Conservation (phyloP, 2,329 filamentous ascomycete genomes). For the Sporothrix dimorphospora region DNA sequence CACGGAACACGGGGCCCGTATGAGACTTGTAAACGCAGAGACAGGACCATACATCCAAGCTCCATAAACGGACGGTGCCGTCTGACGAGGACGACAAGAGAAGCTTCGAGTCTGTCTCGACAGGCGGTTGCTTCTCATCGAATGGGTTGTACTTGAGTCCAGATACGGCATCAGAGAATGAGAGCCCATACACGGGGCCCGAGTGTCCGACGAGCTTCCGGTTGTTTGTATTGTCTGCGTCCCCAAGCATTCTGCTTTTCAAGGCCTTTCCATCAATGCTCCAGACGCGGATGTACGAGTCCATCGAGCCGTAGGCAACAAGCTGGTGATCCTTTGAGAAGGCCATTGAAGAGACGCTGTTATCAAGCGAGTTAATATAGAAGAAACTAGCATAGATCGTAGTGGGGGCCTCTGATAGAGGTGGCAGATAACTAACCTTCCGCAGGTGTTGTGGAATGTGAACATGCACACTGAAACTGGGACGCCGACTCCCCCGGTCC, state of each 20-base stretch:
- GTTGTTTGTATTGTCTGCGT: constrained; percentile 65
- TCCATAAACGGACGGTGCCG: constrained; percentile 89
- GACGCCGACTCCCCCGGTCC: constrained; percentile 80
- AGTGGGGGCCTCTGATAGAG: background rate
- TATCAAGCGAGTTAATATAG: background rate
- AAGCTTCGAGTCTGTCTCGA: constrained; percentile 67
- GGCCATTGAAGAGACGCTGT: constrained; percentile 85
- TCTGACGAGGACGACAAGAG: constrained; percentile 88
- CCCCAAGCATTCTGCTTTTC: constrained; percentile 63
- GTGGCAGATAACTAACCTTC: constrained; percentile 64
- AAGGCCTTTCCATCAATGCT: constrained; percentile 83
- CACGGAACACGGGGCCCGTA: constrained; percentile 83
- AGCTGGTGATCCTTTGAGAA: constrained; percentile 90
- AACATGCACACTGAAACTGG: constrained; percentile 94
- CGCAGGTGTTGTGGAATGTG: constrained; percentile 95
- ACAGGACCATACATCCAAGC: constrained; percentile 86
- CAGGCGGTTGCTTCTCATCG: constrained; percentile 49
- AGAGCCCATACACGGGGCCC: constrained; percentile 83
- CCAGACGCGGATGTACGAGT: constrained; percentile 97
- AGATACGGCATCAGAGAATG: constrained; percentile 77
- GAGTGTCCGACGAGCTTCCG: constrained; percentile 85
- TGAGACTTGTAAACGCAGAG: constrained; percentile 94
- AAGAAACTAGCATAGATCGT: no score
- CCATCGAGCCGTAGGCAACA: constrained; percentile 84
- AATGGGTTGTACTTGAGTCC: constrained; percentile 54